Evolutionary conservation across 345 rosid species (phyloP), one percentile per base, ranked within the genome.

Genomic region (Syzygium grande): DNA sequence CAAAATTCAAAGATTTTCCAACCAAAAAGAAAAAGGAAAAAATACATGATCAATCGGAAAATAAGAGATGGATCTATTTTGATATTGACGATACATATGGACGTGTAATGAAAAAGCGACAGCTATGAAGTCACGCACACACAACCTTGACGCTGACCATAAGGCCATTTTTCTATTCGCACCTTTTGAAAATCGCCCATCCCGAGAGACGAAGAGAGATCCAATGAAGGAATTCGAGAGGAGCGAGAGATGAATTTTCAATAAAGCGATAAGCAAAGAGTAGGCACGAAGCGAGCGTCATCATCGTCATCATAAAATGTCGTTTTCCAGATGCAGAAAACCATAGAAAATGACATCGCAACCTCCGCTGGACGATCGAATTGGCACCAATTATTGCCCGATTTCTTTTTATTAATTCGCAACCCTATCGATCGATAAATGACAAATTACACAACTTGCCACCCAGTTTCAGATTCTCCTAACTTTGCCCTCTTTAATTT

Each of bases 341-440:
- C 49, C 49, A 73, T 38, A 73, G 86, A 87, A 56, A 84, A 49
- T 51, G 86, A 87, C 88, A 59, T 52, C 58, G 30, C 86, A 87
- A 23, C 86, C 86, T 51, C 88, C 86, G 88, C 55, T 29, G 59
- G 80, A 63, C 87, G 73, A 85, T 84, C 54, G 14, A 38, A 84
- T 51, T 16, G 61, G 49, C 86, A 56, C 10, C 53, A 51, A 23
- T 73, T 29, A 43, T 84, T 1, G 86, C 21, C 22, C 86, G 0
- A 11, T n/a, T 52, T 1, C 9, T 49, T 29, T 17, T 34, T 27
- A n/a, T 23, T 7, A 43, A 86, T 46, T 86, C 16, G 77, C 49
- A 19, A 84, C 43, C 46, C 34, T 63, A 52, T 52, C 16, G 7
- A 16, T 34, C 63, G 29, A 30, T 53, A 7, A 65, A 79, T 52